These are phyloP conservation scores for Isochrysis galbana DNA, from an alignment of 78 protist genomes.

Conservation along the genomic window DNA sequence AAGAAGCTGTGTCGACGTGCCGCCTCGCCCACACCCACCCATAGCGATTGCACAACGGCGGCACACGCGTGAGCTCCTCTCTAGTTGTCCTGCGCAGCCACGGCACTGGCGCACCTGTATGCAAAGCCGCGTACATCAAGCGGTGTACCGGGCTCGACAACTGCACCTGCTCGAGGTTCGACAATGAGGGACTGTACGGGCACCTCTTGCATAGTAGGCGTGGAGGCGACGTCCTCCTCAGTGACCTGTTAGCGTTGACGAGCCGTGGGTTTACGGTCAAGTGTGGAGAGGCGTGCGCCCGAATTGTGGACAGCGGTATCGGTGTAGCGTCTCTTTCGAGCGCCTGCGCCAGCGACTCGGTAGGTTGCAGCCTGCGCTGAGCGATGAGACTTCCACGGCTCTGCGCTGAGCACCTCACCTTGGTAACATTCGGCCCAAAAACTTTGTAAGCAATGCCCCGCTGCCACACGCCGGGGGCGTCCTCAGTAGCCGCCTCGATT, in stretches of 20 bases:
- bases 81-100: too few relatives aligned
- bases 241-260: too few relatives aligned
- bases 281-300: neutral
- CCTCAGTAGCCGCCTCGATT: conserved; percentile 39
- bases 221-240: neutral
- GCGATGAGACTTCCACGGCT: neutral
- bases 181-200: conserved; percentile 74
- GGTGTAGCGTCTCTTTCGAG: too few relatives aligned
- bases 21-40: too few relatives aligned
- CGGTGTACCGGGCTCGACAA: neutral
- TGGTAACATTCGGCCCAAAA: neutral
- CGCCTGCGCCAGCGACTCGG: too few relatives aligned
- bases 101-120: too few relatives aligned
- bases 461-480: conserved; percentile 76
- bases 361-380: too few relatives aligned
- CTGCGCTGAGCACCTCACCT: neutral
- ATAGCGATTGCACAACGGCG: too few relatives aligned
- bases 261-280: too few relatives aligned
- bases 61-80: too few relatives aligned
- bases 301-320: too few relatives aligned
- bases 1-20: too few relatives aligned
- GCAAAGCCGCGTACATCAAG: conserved; percentile 18
- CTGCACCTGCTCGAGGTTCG: conserved; percentile 41
- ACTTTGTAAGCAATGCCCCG: conserved; percentile 48
- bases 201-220: conserved; percentile 43